Base-by-base conservation (phyloP, 257 asterid species). In the Apocynum venetum region DNA sequence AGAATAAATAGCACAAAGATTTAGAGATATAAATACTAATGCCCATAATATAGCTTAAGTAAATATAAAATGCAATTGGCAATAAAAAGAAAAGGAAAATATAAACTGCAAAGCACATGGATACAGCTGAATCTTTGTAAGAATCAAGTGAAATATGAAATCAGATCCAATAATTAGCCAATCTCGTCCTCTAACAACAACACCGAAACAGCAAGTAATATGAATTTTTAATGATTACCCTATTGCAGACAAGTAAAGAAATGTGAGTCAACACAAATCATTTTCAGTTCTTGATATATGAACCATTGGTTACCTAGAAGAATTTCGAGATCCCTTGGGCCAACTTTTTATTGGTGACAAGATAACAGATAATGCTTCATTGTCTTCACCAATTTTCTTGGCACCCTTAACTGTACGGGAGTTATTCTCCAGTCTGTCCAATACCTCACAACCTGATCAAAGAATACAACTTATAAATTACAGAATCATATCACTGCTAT, bases 321-420 rank as follows among this genome's bases (percentile, higher is more conserved):
- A 85, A 73, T 79, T 83, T 67, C 87, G 85, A 61, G 89, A 83
- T 80, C 83, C 92, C 64, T 85, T 88, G 67, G 81, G 80, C 82
- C 89, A 85, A 51, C 84, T 85, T 84, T 85, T 91, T 51, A 96
- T 69, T 31, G 98, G 99, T 76, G 88, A 86, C 85, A 96, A 85
- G 83, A 89, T 81, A 84, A 87, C 90, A 51, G 96, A 81, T 84
- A 96, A 84, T 79, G 97, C 90, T 83, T 90, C 96, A 83, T 89
- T 91, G 80, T 96, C 98, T 88, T 91, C 90, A 63, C 93, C 97
- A 84, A 96, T 93, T 76, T 81, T 76, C 79, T 86, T 92, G 74
- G 99, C 97, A 76, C 99, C 98, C 82, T 89, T 93, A 75, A 90
- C 93, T 11, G 91, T 87, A 68, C 96, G 91, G 61, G 99, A 91